These are phyloP conservation scores for Pistacia integerrima DNA, from an alignment of 345 rosid species.

Conservation along the genomic window DNA sequence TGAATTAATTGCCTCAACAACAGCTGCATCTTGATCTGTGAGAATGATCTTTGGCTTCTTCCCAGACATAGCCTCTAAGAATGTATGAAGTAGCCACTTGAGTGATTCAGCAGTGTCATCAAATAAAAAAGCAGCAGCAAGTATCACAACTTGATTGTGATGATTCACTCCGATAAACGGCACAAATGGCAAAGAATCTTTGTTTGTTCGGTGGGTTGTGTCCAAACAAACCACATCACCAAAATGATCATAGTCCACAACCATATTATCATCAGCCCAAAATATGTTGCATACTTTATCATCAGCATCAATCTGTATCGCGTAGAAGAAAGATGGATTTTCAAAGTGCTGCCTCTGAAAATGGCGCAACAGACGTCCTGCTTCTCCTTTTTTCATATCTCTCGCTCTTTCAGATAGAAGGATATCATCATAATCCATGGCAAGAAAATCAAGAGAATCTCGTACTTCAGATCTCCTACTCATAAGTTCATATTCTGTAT, in stretches of 20 bases:
- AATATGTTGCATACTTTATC: slow-evolving; percentile 41
- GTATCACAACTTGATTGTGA: slow-evolving; percentile 33
- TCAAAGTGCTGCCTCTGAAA: slow-evolving; percentile 41
- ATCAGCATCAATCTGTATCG: slow-evolving; percentile 36
- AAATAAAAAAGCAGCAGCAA: slow-evolving; percentile 40
- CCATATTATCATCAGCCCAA: slow-evolving; percentile 42
- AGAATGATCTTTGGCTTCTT: slow-evolving; percentile 43
- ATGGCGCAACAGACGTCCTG: slow-evolving; percentile 33
- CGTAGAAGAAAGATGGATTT: slow-evolving; percentile 30
- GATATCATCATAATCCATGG: slow-evolving; percentile 20
- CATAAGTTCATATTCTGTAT: slow-evolving; percentile 13
- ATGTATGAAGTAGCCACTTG: slow-evolving; percentile 36
- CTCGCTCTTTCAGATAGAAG: slow-evolving; percentile 33
- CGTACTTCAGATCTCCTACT: slow-evolving; percentile 13
- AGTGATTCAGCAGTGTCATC: slow-evolving; percentile 42
- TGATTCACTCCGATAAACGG: slow-evolving; percentile 39
- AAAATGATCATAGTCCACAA: slow-evolving; percentile 35
- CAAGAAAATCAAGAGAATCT: slow-evolving; percentile 35
- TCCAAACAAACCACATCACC: slow-evolving; percentile 43
- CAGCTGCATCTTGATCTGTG: slow-evolving; percentile 39
- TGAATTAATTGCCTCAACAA: slow-evolving; percentile 35
- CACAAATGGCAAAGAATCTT: slow-evolving; percentile 38
- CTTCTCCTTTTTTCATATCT: slow-evolving; percentile 36
- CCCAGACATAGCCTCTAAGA: slow-evolving; percentile 37
- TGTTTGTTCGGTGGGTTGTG: slow-evolving; percentile 31